These are phyloP conservation scores for Forsythia viridissima DNA, from an alignment of 257 asterid genomes.

Conservation along the genomic window DNA sequence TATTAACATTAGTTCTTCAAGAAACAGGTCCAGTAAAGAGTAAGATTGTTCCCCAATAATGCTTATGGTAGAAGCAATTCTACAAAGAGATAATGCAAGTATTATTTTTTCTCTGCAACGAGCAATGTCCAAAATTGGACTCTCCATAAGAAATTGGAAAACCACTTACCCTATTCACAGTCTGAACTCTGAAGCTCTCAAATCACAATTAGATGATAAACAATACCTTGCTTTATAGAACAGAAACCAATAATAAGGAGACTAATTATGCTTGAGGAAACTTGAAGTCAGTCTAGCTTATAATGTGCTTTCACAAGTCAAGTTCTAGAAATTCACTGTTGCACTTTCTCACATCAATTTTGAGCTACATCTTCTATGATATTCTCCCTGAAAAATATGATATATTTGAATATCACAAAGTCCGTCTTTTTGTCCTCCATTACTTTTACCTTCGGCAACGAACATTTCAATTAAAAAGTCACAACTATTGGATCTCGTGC, in stretches of 20 bases:
- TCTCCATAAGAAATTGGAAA: not conserved
- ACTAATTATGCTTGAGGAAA: slow-evolving; percentile 8
- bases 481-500: too few relatives aligned
- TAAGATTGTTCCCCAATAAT: too few relatives aligned
- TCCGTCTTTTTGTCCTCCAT: too few relatives aligned
- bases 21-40: not conserved
- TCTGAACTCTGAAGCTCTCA: not conserved
- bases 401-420: not conserved
- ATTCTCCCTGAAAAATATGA: not conserved
- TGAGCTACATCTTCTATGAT: not conserved
- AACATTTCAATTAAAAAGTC: too few relatives aligned
- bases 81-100: not conserved
- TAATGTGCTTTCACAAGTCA: not conserved
- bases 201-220: not conserved
- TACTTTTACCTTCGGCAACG: too few relatives aligned
- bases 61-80: not conserved
- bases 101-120: not conserved
- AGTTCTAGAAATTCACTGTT: not conserved
- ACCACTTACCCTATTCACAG: not conserved
- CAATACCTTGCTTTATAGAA: not conserved
- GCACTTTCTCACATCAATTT: not conserved
- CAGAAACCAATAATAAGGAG: slow-evolving; percentile 1
- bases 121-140: not conserved
- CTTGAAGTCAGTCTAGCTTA: not conserved
- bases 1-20: too few relatives aligned